Evolutionary conservation across 148 eudicot species (phyloP), one percentile per base, ranked within the genome.

Genomic region (Dianthus caryophyllus): DNA sequence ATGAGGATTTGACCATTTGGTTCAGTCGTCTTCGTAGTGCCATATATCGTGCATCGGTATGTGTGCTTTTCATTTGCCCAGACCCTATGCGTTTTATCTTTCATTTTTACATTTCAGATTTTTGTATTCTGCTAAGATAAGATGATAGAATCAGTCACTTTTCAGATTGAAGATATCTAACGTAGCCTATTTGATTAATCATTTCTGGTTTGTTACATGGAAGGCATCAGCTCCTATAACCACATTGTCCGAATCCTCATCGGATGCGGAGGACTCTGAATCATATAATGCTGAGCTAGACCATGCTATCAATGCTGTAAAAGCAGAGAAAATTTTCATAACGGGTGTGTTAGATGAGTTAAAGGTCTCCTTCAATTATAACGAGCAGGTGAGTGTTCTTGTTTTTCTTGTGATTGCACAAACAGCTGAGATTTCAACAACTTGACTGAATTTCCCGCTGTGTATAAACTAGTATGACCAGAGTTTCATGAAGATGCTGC

Each of bases 281-380:
- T 70, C 64, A 31, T 85, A 82, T 65, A 38, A 14, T 71, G 53
- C 33, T 65, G 79, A 68, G 67, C 80, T 64, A 31, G 73, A 63
- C 59, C 84, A 78, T 56, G 60, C 56, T 44, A 68, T 75, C 24
- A 79, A 87, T 73, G 60, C 68, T 47, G 73, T 75, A 27, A 77
- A 70, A 69, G 66, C 64, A 57, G 99, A 94, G 82, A 88, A 79
- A 41, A 30, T 90, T 16, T 94, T 88, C 73, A 66, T 90, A 64
- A 88, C 86, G 50, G 99, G 99, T 71, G 85, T 86, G 33, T 80
- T 94, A 43, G 99, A 90, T 73, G 99, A 88, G 76, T 75, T 94
- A 41, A 94, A 86, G 75, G 80, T 94, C 62, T 79, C 85, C 76
- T 86, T 90, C 79, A 66, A 75, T 73, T 94, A 86, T 71, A 85